Evolutionary conservation across 2,329 filamentous ascomycete genomes (phyloP), one percentile per base, ranked within the genome.

Genomic region (Talaromyces atroroseus): DNA sequence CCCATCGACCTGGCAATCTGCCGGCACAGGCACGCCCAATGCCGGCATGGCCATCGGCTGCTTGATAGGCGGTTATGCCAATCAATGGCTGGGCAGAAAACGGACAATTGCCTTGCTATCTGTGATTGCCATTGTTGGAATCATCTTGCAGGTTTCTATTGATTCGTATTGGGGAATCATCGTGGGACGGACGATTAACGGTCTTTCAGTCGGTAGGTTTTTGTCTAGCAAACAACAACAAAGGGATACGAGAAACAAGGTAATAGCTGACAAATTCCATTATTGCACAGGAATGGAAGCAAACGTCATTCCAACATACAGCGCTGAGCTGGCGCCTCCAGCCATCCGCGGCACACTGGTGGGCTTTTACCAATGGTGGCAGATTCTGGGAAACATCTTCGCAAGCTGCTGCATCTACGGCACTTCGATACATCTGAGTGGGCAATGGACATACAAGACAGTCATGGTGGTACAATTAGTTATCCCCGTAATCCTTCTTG

Each of bases 301-400:
- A 20, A 50, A 50, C 23, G 48, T 50, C 8, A 36, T 50, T 16
- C 48, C 48, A 36, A 50, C 34, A 23, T 50, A 50, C 21, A 34
- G 34, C 29, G 29, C 48, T 23, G 48, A 50, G 40, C 34, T 34
- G 21, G 48, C 48, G 8, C 48, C 48, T 23, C n/a, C 48, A 3
- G 20, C 29, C 21, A 50, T 50, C n/a, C 29, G 48, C 16, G 48
- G 48, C 34, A 21, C 20, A 18, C 34, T 50, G 11, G 44, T 46
- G 20, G 24, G 24, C 44, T 46, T 46, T n/a, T 46, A 46, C 44
- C 44, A 46, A n/a, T 46, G 44, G 44, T 46, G 44, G 44, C 44
- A 46, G 11, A 46, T 46, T 24, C 10, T 46, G 10, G 44, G 44
- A 24, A 46, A 46, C 20, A 46, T 46, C 5, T 20, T 46, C 10